phyloP scores from a whole-genome alignment of 2,329 filamentous ascomycete genomes.

The Albophoma yamanashiensis region DNA sequence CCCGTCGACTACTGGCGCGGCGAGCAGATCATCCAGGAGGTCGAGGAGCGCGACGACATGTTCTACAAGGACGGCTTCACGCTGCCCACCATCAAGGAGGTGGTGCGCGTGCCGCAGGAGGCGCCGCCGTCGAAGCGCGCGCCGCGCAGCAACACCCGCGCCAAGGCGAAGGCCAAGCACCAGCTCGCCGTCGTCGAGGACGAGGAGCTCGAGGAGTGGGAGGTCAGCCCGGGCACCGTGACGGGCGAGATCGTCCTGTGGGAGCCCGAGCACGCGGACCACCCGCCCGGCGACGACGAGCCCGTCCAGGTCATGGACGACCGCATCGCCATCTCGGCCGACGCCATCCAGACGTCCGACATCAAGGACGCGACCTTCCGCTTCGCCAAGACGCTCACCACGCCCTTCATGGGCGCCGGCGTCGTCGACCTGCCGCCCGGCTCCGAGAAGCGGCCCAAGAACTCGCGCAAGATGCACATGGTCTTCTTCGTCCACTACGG shows the following conservation, averaged over 20 bases:
- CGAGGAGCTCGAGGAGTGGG: constrained; percentile 57
- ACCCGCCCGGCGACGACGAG: constrained; percentile 44
- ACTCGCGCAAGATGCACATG: constrained; percentile 93
- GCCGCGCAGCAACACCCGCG: constrained; percentile 16
- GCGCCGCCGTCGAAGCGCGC: constrained; percentile 20
- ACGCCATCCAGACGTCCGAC: constrained; percentile 45
- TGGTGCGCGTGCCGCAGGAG: constrained; percentile 60
- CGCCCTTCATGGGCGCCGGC: constrained; percentile 81
- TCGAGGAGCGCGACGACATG: constrained; percentile 42
- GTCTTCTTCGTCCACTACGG: constrained; percentile 85
- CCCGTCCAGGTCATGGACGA: constrained; percentile 42
- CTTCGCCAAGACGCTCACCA: constrained; percentile 78
- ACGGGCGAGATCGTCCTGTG: constrained; percentile 54
- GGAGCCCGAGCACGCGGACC: constrained; percentile 44
- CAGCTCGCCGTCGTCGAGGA: constrained; percentile 33
- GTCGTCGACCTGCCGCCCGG: constrained; percentile 81
- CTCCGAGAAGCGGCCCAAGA: constrained; percentile 80
- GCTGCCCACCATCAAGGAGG: constrained; percentile 62
- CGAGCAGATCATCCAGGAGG: constrained; percentile 63
- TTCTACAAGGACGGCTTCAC: constrained; percentile 37
- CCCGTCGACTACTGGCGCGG: constrained; percentile 83
- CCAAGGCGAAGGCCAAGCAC: constrained; percentile 18
- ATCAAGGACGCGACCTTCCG: constrained; percentile 62
- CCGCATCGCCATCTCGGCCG: constrained; percentile 44
- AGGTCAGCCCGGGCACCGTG: constrained; percentile 53